phyloP scores from a whole-genome alignment of 768 basidiomycete species.

The Pulveroboletus sp. region DNA sequence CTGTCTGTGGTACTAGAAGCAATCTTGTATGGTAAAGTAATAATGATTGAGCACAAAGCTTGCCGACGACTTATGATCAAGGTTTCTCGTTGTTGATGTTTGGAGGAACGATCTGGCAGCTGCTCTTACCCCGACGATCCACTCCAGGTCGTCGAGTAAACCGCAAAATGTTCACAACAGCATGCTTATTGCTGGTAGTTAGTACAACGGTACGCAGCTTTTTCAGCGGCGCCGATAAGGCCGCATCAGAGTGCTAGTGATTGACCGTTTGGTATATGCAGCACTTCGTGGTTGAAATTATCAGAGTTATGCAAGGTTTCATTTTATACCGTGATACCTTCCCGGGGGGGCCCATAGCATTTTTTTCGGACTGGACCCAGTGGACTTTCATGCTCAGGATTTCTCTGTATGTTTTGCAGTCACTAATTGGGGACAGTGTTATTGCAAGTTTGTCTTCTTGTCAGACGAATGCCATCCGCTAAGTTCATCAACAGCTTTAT shows the following conservation, averaged over 20 bases:
- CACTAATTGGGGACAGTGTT: slow-evolving; percentile 23
- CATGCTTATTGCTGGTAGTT: slow-evolving; percentile 15
- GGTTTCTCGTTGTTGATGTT: too few relatives aligned
- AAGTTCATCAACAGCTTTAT: slow-evolving; percentile 2
- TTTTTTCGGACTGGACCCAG: slow-evolving; percentile 19
- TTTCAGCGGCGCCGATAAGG: too few relatives aligned
- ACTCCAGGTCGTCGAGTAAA: too few relatives aligned
- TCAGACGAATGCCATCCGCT: neutral
- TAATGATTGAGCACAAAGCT: neutral
- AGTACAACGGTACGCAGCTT: slow-evolving; percentile 25
- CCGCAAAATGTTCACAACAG: too few relatives aligned
- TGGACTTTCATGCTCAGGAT: slow-evolving; percentile 23
- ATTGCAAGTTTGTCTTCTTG: slow-evolving; percentile 9
- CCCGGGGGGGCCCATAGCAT: slow-evolving; percentile 21
- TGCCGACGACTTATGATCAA: too few relatives aligned
- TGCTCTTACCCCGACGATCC: too few relatives aligned
- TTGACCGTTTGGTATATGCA: neutral
- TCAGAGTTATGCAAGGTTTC: slow-evolving; percentile 19
- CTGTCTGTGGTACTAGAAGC: slow-evolving; percentile 1
- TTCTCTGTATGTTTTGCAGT: slow-evolving; percentile 10
- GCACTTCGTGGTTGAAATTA: slow-evolving; percentile 18
- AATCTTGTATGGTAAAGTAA: slow-evolving; percentile 5
- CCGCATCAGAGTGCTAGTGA: too few relatives aligned
- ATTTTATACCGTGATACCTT: slow-evolving; percentile 4
- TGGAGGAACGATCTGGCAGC: too few relatives aligned